Evolutionary conservation across 2,329 filamentous ascomycete genomes (phyloP), one percentile per base, ranked within the genome.

Genomic region (Bipolaris victoriae): DNA sequence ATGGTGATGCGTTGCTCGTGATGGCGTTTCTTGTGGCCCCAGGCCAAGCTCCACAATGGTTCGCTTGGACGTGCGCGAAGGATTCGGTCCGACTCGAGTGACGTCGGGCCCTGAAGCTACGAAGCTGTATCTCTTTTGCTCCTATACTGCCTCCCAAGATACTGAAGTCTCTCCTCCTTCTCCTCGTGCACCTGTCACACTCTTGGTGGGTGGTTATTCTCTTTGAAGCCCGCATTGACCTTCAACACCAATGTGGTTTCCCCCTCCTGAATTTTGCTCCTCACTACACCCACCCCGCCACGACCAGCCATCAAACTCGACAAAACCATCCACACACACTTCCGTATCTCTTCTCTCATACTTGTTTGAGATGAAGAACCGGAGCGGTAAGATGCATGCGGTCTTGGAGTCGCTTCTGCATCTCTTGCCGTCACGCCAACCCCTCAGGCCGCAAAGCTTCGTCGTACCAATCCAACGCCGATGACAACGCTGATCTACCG

Each of bases 61-160:
- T 57, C 54, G 54, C 37, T 43, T 47, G n/a, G 3, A 41, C 7
- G 2, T 35, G 35, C 3, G 35, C 49, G 29, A 53, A 53, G 5
- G 11, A 53, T 48, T 53, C 54, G 54, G 54, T 22, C 54, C 54
- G 54, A 57, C 11, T 37, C 36, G 3, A 35, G 20, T 53, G 54
- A 57, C 54, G 54, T 53, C 40, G 29, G 1, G 7, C 31, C 40
- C 26, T 26, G 39, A 22, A 35, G 49, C 49, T 36, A 4, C 31
- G 20, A 24, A 26, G 5, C 22, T 13, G 3, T 18, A n/a, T 24
- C 7, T 33, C 10, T 43, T 48, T 36, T 13, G 18, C 11, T 36
- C 9, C 37, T 16, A 20, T 48, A 16, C 29, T 9, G 36, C 20
- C 16, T 43, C 6, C 31, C 29, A n/a, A 39, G 13, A 49, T n/a